Percentiles rank a stretch among this genome's conserved stretches.
These are phyloP conservation scores for Delonix regia DNA, from an alignment of 306 rosid genomes.

Conservation along the genomic window DNA sequence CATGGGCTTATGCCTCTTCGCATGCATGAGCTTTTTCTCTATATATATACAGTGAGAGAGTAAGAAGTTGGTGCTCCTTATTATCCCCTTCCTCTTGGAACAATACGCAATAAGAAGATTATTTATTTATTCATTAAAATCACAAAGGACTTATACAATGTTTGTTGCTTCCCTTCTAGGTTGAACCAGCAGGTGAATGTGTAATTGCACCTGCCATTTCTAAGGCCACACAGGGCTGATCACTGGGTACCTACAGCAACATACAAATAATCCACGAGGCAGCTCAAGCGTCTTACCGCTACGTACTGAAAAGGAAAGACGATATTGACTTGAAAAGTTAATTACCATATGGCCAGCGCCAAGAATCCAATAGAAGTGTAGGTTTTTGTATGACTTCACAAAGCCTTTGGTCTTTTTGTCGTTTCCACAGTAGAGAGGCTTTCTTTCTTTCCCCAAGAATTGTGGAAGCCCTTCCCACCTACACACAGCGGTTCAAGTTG, in stretches of 20 bases:
- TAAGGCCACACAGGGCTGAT: neutral
- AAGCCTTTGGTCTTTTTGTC: conserved; percentile 47
- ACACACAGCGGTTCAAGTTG: neutral
- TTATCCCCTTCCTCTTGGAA: too few relatives aligned
- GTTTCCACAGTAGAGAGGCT: conserved; percentile 43
- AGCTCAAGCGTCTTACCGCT: too few relatives aligned
- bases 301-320: too few relatives aligned
- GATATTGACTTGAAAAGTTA: conserved; percentile 48
- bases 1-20: neutral
- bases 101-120: too few relatives aligned
- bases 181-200: too few relatives aligned
- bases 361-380: conserved; percentile 70
- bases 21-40: too few relatives aligned
- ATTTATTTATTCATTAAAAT: too few relatives aligned
- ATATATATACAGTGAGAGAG: too few relatives aligned
- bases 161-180: too few relatives aligned
- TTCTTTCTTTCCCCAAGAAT: conserved; percentile 43
- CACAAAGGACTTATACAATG: too few relatives aligned
- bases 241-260: conserved; percentile 1
- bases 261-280: neutral
- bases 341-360: conserved; percentile 57
- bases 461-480: conserved; percentile 62
- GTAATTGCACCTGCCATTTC: neutral
- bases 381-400: conserved; percentile 48
- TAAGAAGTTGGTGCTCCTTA: too few relatives aligned